These are phyloP conservation scores for Nicotiana otophora DNA, from an alignment of 257 asterid genomes.

Conservation along the genomic window DNA sequence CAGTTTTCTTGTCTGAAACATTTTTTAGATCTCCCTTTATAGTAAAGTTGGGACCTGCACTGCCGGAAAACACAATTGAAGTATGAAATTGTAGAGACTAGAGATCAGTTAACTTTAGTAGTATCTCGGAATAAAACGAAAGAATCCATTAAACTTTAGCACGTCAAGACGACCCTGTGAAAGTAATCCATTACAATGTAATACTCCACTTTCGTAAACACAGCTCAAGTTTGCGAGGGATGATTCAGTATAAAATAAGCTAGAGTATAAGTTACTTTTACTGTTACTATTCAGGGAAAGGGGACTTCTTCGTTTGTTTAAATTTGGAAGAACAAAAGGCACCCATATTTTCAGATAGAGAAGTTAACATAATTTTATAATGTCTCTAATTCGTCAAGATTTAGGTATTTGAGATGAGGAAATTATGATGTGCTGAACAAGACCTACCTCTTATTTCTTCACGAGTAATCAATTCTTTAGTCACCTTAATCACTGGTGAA, in stretches of 20 bases:
- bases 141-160: neutral
- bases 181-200: neutral
- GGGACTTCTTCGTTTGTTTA: neutral
- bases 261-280: neutral
- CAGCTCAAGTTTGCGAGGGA: neutral
- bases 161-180: neutral
- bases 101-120: neutral
- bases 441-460: slow-evolving; percentile 5
- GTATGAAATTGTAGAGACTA: neutral
- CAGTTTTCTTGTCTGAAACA: slow-evolving; percentile 24
- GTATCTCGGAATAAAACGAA: neutral
- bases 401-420: neutral
- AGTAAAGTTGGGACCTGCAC: slow-evolving; percentile 23
- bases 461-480: slow-evolving; percentile 7
- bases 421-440: neutral
- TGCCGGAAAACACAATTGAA: neutral
- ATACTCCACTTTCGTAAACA: neutral
- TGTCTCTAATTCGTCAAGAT: neutral
- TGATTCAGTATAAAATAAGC: neutral
- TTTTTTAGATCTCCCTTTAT: slow-evolving; percentile 29
- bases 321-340: neutral
- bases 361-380: neutral
- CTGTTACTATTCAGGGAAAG: neutral
- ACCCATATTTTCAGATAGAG: neutral
- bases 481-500: neutral